phyloP scores from a whole-genome alignment of 2,329 filamentous ascomycete species.

The Aspergillus tubingensis region DNA sequence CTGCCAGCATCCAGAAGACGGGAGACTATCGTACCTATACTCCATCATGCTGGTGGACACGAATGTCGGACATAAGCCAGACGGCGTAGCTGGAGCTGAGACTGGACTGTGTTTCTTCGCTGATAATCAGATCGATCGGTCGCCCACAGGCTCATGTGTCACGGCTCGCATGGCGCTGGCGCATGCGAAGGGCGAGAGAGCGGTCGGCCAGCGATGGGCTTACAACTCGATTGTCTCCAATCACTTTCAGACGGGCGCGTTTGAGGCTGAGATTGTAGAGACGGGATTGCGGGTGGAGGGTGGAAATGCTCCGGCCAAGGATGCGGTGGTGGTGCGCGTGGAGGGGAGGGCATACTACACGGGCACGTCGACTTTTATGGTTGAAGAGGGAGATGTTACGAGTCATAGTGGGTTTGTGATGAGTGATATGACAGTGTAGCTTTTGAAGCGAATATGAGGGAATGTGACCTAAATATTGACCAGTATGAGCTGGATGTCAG shows the following conservation, averaged over 20 bases:
- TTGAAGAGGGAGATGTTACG: conserved; percentile 33
- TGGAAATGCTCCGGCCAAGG: background rate
- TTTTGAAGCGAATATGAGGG: background rate
- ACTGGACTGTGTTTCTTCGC: conserved; percentile 50
- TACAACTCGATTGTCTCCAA: conserved; percentile 43
- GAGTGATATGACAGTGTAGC: conserved; percentile 1
- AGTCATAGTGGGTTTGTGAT: conserved; percentile 25
- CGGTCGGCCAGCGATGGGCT: conserved; percentile 28
- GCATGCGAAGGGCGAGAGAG: conserved; percentile 31
- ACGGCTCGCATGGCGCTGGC: conserved; percentile 41
- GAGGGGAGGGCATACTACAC: conserved; percentile 39
- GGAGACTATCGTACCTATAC: conserved; percentile 43
- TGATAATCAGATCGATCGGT: conserved; percentile 51
- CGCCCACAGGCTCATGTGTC: conserved; percentile 43
- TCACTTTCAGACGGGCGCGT: conserved; percentile 25
- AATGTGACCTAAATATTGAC: background rate
- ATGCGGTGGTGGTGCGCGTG: conserved; percentile 30
- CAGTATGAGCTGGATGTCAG: background rate
- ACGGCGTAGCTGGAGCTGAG: conserved; percentile 35
- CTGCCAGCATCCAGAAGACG: conserved; percentile 34
- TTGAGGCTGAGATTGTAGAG: conserved; percentile 28
- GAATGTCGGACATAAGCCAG: conserved; percentile 17
- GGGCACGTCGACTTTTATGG: conserved; percentile 29
- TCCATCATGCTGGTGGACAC: conserved; percentile 44
- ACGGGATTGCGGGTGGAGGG: conserved; percentile 4